phyloP scores from a whole-genome alignment of 768 basidiomycete genomes.

The Serendipita indica region DNA sequence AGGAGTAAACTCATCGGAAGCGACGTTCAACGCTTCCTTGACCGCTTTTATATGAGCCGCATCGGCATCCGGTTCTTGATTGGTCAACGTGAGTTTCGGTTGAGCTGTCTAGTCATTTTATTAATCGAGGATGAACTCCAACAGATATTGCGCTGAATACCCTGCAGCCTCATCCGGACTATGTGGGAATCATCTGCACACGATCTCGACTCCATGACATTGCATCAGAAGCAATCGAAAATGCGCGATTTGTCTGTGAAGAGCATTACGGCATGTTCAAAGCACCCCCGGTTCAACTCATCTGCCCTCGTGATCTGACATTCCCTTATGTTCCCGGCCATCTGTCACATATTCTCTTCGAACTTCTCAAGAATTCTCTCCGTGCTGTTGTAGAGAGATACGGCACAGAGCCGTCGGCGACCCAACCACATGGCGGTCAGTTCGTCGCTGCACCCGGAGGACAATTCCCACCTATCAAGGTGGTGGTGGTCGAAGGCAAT shows the following conservation, averaged over 20 bases:
- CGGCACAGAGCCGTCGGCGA: conserved; percentile 63
- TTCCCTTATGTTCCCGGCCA: conserved; percentile 97
- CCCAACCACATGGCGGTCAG: conserved; percentile 71
- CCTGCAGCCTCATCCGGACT: conserved; percentile 74
- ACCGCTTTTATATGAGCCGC: conserved; percentile 91
- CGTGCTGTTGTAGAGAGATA: conserved; percentile 90
- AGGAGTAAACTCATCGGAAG: conserved; percentile 57
- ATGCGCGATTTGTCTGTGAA: conserved; percentile 52
- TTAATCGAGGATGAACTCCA: neutral
- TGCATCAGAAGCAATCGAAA: conserved; percentile 96
- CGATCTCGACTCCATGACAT: conserved; percentile 86
- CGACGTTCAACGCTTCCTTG: conserved; percentile 90
- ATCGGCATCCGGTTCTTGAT: conserved; percentile 95
- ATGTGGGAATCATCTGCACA: conserved; percentile 96
- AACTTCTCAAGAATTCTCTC: conserved; percentile 92
- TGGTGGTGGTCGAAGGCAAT: conserved; percentile 67
- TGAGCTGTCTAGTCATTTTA: neutral
- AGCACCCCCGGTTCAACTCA: conserved; percentile 89
- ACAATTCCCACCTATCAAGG: conserved; percentile 40
- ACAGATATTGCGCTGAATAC: conserved; percentile 90
- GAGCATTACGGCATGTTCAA: conserved; percentile 73
- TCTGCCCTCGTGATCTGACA: conserved; percentile 71
- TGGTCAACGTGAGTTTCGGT: conserved; percentile 62
- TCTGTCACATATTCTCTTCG: conserved; percentile 91
- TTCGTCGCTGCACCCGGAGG: neutral